Conservation (phyloP, 1,284 basidiomycete genomes). For the Mycosarcoma maydis region DNA sequence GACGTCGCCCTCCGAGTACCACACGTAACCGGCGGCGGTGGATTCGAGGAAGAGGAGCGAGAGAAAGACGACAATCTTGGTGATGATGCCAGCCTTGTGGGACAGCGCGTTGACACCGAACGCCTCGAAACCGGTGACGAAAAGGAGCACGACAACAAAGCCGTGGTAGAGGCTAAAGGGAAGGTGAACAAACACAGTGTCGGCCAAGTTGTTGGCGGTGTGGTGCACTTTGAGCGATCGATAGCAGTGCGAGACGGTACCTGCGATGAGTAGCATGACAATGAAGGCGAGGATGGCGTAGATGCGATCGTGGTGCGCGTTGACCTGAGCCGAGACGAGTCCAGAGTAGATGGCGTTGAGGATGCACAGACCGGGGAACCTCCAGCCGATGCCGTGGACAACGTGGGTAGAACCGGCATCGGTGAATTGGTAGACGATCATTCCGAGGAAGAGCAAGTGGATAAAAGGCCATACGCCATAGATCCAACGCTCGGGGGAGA, state of each 20-base stretch:
- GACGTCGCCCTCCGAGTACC: conserved; percentile 86
- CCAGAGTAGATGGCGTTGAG: conserved; percentile 87
- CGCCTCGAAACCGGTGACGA: conserved; percentile 87
- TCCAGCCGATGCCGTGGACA: conserved; percentile 86
- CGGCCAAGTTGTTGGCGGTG: conserved; percentile 71
- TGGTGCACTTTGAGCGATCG: conserved; percentile 89
- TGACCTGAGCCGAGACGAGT: conserved; percentile 67
- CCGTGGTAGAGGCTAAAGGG: conserved; percentile 77
- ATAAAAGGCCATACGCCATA: conserved; percentile 82
- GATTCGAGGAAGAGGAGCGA: conserved; percentile 91
- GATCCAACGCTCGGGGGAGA: conserved; percentile 88
- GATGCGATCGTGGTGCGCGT: conserved; percentile 71
- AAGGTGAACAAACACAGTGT: conserved; percentile 70
- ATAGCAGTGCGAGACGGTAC: conserved; percentile 87
- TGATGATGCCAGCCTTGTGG: conserved; percentile 81
- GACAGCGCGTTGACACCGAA: conserved; percentile 81
- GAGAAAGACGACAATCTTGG: conserved; percentile 92
- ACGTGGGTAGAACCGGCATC: conserved; percentile 80
- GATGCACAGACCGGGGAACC: conserved; percentile 83
- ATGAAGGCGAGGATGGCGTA: conserved; percentile 82
- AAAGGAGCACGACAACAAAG: conserved; percentile 89
- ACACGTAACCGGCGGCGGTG: conserved; percentile 86
- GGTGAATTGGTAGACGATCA: conserved; percentile 62
- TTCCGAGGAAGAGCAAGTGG: conserved; percentile 83
- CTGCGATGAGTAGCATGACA: conserved; percentile 83